Evolutionary conservation across 1,139 yeast genomes (phyloP).

Genomic region (Zygoascus hellenicus): DNA sequence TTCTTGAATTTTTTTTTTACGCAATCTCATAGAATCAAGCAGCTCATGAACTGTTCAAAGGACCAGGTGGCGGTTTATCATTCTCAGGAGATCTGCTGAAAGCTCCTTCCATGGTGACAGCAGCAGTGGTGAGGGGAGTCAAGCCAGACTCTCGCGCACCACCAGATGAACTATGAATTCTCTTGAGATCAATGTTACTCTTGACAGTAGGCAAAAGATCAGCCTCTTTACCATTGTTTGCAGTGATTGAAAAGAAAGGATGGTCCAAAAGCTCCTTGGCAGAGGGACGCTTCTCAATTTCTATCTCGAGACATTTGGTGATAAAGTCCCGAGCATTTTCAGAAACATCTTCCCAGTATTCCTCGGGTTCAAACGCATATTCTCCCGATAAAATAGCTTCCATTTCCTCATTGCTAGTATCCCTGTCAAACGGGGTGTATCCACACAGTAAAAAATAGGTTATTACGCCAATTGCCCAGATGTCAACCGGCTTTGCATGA

Average conservation of each 20-base stretch:
- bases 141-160: slow-evolving; percentile 1
- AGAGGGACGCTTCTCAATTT: slow-evolving; percentile 44
- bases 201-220: slow-evolving; percentile 35
- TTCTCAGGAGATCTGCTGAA: slow-evolving; percentile 31
- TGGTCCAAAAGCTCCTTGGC: slow-evolving; percentile 46
- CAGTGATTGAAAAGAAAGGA: slow-evolving; percentile 38
- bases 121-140: slow-evolving; percentile 10
- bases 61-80: slow-evolving; percentile 10
- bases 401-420: slow-evolving; percentile 61
- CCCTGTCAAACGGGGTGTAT: slow-evolving; percentile 76
- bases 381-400: slow-evolving; percentile 55
- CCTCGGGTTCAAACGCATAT: slow-evolving; percentile 54
- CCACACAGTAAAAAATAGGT: slow-evolving; percentile 69
- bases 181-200: slow-evolving; percentile 28
- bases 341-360: slow-evolving; percentile 54
- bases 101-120: slow-evolving; percentile 34
- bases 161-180: slow-evolving; percentile 18
- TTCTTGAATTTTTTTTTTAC: not conserved
- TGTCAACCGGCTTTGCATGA: slow-evolving; percentile 57
- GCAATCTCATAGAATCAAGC: no score
- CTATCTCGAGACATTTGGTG: slow-evolving; percentile 46
- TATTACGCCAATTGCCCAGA: slow-evolving; percentile 75
- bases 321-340: slow-evolving; percentile 55
- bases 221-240: slow-evolving; percentile 20
- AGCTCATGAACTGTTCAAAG: not conserved